Evolutionary conservation across 495 filamentous ascomycete genomes (phyloP).

Genomic region (Evernia prunastri): DNA sequence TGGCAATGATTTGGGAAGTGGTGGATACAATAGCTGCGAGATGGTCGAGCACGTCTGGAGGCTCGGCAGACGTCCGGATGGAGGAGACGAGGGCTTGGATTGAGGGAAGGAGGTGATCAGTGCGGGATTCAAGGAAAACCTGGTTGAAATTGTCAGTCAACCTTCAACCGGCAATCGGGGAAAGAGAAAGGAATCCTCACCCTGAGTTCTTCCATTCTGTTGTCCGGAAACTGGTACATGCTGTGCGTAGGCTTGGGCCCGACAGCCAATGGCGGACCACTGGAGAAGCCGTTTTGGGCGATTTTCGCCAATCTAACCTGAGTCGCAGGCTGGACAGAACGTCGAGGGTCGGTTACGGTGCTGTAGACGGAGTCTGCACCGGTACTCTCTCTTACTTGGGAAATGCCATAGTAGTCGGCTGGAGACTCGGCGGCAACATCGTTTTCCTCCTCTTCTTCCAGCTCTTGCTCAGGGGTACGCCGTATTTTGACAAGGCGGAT

Average conservation of each 20-base stretch:
- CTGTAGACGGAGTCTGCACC: slow-evolving; percentile 48
- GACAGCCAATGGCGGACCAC: slow-evolving; percentile 20
- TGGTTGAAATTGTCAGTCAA: slow-evolving; percentile 25
- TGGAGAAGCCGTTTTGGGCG: slow-evolving; percentile 31
- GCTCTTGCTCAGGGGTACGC: slow-evolving; percentile 61
- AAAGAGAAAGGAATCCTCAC: not conserved
- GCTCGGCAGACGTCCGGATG: slow-evolving; percentile 64
- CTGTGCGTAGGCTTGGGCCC: slow-evolving; percentile 21
- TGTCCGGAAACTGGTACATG: slow-evolving; percentile 10
- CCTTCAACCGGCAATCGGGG: not conserved
- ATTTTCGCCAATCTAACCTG: slow-evolving; percentile 14
- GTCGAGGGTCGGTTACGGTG: slow-evolving; percentile 42
- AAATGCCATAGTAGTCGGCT: slow-evolving; percentile 45
- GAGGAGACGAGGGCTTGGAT: slow-evolving; percentile 76
- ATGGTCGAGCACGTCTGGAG: slow-evolving; percentile 60
- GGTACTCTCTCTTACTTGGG: slow-evolving; percentile 41
- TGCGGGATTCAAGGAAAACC: slow-evolving; percentile 82
- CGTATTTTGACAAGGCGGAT: slow-evolving; percentile 77
- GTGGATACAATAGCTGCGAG: slow-evolving; percentile 59
- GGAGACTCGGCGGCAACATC: slow-evolving; percentile 38
- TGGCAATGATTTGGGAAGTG: slow-evolving; percentile 22
- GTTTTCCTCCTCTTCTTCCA: slow-evolving; percentile 63
- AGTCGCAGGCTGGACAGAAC: slow-evolving; percentile 8
- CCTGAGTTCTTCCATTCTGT: slow-evolving; percentile 19
- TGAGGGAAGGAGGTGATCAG: slow-evolving; percentile 68